Base-by-base conservation (phyloP, 2,329 filamentous ascomycete genomes). In the Dendryphion nanum region DNA sequence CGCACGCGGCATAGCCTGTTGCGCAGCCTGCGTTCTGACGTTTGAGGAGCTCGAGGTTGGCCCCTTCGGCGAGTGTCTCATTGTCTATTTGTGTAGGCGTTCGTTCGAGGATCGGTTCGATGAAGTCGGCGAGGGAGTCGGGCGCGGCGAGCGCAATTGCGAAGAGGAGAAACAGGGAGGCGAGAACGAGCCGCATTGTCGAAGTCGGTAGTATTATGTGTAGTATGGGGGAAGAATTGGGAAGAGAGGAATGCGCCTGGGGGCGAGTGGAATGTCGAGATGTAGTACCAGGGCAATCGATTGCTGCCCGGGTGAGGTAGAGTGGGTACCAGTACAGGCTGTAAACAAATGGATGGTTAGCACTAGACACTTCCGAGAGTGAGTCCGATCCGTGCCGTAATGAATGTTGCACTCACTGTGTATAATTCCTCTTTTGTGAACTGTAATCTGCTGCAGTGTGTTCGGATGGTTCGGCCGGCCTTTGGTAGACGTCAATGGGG, bases 1-100 rank as follows among this genome's bases (percentile, higher is more conserved):
- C 64, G 62, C 80, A 83, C 30, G 68, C 64, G 40, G 66, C 71
- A 64, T 77, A 79, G 40, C 69, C 70, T 15, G 55, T 63, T 5
- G 75, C 75, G 58, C 80, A 83, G 38, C 49, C 56, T 37, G 61
- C 63, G 42, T 44, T 51, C 37, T 71, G 64, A 37, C 68, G 59
- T 47, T 58, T 59, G 32, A 63, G 42, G 8, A 66, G 53, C 36
- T 61, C 54, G 21, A 50, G 38, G 6, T 18, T 18, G 33, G 32
- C 42, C 32, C 54, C 51, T 28, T 53, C 47, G 28, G 46, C 41
- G 16, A 53, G 31, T 4, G 53, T 57, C 10, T 53, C 51, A 44
- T 63, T 58, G 49, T 48, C 47, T 32, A 46, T 42, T n/a, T n/a
- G n/a, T 14, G 56, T 41, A 13, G 51, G 41, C 14, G 54, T 38